These are phyloP conservation scores for Phytophthora uliginosa DNA, from an alignment of 352 stramenopile genomes.

Conservation along the genomic window DNA sequence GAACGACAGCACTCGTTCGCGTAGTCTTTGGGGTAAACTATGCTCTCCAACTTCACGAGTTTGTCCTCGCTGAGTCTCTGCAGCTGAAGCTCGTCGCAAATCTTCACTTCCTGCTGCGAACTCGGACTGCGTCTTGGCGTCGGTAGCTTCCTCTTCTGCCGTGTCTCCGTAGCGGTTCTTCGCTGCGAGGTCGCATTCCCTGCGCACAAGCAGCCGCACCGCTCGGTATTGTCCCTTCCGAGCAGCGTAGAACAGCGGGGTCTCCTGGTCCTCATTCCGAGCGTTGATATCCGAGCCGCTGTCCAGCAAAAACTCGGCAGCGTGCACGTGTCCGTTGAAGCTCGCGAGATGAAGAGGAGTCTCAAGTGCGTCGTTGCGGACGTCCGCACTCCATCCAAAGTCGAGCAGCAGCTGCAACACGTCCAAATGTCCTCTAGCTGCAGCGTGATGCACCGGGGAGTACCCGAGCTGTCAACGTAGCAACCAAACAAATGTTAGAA, in stretches of 20 bases:
- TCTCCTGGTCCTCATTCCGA: conserved; percentile 63
- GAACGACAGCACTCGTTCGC: conserved; percentile 70
- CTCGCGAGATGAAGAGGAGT: conserved; percentile 78
- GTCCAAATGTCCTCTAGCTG: conserved; percentile 70
- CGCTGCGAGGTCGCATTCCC: conserved; percentile 63
- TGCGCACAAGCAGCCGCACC: conserved; percentile 68
- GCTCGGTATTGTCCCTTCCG: conserved; percentile 72
- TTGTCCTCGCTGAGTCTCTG: conserved; percentile 6
- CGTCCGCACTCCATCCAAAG: conserved; percentile 68
- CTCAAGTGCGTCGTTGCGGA: conserved; percentile 61
- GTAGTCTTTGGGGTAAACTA: conserved; percentile 54
- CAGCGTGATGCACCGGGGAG: conserved; percentile 77
- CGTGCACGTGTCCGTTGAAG: conserved; percentile 61
- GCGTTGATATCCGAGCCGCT: conserved; percentile 67
- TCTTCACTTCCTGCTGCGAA: conserved; percentile 69
- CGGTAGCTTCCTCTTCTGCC: conserved; percentile 70
- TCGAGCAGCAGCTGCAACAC: conserved; percentile 73
- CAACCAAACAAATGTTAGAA: conserved; percentile 13
- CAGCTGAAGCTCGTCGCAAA: conserved; percentile 33
- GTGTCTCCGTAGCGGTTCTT: conserved; percentile 77
- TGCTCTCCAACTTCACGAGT: conserved; percentile 18
- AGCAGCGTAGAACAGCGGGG: conserved; percentile 79
- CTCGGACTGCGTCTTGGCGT: conserved; percentile 63
- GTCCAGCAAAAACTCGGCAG: conserved; percentile 75
- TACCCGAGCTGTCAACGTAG: conserved; percentile 53